These are phyloP conservation scores for Aspergillus nomiae DNA, from an alignment of 2,329 filamentous ascomycete species.

Conservation along the genomic window DNA sequence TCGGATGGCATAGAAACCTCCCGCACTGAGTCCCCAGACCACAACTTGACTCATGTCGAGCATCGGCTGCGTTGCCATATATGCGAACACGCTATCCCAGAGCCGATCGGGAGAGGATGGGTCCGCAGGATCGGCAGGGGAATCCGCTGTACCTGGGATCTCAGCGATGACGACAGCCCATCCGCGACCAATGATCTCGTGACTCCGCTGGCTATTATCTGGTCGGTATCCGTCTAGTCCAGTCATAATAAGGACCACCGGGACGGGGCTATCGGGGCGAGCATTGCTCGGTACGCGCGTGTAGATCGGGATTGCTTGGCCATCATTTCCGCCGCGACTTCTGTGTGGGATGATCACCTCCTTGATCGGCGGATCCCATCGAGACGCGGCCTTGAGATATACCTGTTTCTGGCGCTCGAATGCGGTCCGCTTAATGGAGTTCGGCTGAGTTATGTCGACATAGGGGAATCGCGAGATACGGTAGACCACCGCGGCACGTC, in stretches of 20 bases:
- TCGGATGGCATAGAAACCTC: conserved; percentile 69
- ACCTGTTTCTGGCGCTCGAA: conserved; percentile 67
- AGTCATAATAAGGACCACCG: conserved; percentile 59
- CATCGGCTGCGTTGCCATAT: conserved; percentile 53
- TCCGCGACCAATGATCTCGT: conserved; percentile 64
- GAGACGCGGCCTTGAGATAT: conserved; percentile 59
- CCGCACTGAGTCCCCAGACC: conserved; percentile 66
- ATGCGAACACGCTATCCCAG: conserved; percentile 64
- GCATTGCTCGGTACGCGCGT: conserved; percentile 60
- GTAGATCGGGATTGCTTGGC: conserved; percentile 63
- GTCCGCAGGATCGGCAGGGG: conserved; percentile 64
- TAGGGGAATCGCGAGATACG: conserved; percentile 71
- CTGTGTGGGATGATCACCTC: conserved; percentile 65
- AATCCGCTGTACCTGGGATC: conserved; percentile 69
- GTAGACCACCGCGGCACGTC: conserved; percentile 73
- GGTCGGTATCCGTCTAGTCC: conserved; percentile 63
- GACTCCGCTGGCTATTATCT: conserved; percentile 53
- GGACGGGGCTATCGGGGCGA: conserved; percentile 46
- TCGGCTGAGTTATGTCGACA: conserved; percentile 28
- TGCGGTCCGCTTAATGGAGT: conserved; percentile 58
- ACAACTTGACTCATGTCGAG: conserved; percentile 62
- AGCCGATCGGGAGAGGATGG: conserved; percentile 62
- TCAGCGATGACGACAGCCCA: conserved; percentile 66
- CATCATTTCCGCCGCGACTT: conserved; percentile 54
- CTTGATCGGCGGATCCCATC: conserved; percentile 60